Conservation (phyloP, 2,329 filamentous ascomycete genomes). For the Talaromyces sp. region DNA sequence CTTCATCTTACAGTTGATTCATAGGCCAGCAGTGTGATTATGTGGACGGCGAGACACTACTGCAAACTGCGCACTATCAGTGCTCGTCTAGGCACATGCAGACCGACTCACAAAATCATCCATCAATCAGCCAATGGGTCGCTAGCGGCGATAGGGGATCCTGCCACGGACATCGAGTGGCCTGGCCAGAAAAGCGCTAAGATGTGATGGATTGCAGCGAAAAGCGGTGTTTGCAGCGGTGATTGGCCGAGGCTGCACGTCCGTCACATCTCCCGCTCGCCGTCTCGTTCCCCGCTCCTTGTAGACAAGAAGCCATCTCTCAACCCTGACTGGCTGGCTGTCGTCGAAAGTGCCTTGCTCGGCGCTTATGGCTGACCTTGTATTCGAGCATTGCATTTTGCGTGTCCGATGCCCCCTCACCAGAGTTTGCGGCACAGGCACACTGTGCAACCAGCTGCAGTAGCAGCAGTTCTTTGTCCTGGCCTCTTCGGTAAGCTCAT, state of each 20-base stretch:
- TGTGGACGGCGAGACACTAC: neutral
- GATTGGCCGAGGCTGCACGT: constrained; percentile 19
- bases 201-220: constrained; percentile 20
- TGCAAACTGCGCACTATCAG: neutral
- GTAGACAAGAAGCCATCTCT: constrained; percentile 1
- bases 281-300: neutral
- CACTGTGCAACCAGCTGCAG: neutral
- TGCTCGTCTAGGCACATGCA: constrained; percentile 5
- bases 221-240: constrained; percentile 12
- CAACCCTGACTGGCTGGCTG: constrained; percentile 28
- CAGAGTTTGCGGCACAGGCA: constrained; percentile 9
- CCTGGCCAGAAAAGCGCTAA: constrained; percentile 5
- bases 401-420: neutral
- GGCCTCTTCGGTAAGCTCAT: constrained; percentile 18
- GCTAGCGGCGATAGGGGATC: constrained; percentile 7
- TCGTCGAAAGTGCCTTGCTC: constrained; percentile 28
- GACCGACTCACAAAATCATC: neutral
- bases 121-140: neutral
- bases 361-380: constrained; percentile 23
- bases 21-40: neutral
- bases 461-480: constrained; percentile 7
- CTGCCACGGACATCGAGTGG: constrained; percentile 3
- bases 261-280: constrained; percentile 20
- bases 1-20: neutral
- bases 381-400: constrained; percentile 11